These are phyloP conservation scores for Verticillium longisporum DNA, from an alignment of 2,329 filamentous ascomycete species.

Conservation along the genomic window DNA sequence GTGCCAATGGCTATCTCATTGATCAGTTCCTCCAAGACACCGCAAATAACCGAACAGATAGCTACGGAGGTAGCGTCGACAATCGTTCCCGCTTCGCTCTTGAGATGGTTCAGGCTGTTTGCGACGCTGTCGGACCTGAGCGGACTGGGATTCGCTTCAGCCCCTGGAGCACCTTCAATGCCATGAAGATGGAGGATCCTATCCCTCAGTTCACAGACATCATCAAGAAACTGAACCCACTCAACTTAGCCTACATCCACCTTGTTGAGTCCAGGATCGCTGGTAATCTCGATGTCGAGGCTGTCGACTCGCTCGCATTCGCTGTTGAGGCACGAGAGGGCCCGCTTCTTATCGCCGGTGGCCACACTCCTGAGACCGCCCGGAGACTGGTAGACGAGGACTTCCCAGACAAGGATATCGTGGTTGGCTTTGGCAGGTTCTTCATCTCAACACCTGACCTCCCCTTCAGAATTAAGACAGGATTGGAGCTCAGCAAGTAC, in stretches of 20 bases:
- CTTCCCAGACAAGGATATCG: slow-evolving; percentile 20
- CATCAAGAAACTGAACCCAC: slow-evolving; percentile 38
- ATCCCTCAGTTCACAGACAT: slow-evolving; percentile 57
- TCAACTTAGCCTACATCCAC: slow-evolving; percentile 55
- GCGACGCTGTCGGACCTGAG: slow-evolving; percentile 38
- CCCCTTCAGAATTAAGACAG: slow-evolving; percentile 17
- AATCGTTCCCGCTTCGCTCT: slow-evolving; percentile 44
- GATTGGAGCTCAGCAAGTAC: slow-evolving; percentile 17
- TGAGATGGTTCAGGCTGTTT: slow-evolving; percentile 36
- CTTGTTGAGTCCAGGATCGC: slow-evolving; percentile 51
- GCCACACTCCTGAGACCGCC: slow-evolving; percentile 19
- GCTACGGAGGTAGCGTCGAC: slow-evolving; percentile 46
- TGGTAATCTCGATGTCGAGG: slow-evolving; percentile 32
- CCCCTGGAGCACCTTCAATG: slow-evolving; percentile 55
- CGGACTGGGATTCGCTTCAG: slow-evolving; percentile 50
- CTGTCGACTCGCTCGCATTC: slow-evolving; percentile 23
- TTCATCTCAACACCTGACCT: slow-evolving; percentile 25
- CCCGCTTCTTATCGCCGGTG: slow-evolving; percentile 25
- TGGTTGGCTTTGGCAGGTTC: slow-evolving; percentile 24
- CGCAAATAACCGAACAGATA: slow-evolving; percentile 41
- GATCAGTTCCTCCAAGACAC: slow-evolving; percentile 51
- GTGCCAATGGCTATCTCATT: slow-evolving; percentile 52
- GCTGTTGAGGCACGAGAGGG: slow-evolving; percentile 25
- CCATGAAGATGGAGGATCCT: slow-evolving; percentile 57
- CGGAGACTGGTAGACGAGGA: slow-evolving; percentile 20